Base-by-base conservation (phyloP, 2,329 filamentous ascomycete genomes). In the Ophiostoma quercus region DNA sequence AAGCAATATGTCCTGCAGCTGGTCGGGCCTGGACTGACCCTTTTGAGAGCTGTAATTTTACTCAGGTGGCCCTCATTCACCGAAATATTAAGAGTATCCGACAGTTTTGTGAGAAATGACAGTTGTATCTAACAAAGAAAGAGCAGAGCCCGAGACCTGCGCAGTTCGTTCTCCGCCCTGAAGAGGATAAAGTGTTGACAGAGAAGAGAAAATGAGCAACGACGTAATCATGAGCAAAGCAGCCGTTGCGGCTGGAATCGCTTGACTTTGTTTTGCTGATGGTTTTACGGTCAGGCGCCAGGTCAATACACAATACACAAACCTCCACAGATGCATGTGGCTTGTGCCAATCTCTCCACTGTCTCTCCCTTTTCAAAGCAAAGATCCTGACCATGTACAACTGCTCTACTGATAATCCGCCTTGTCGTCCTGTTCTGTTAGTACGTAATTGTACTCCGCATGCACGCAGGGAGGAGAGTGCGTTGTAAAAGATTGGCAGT, bases 381-480 rank as follows among this genome's bases (percentile, higher is more conserved):
- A 41, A 14, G 8, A 41, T 41, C 11, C 9, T 41, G 3, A 41
- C 39, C 39, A 41, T 41, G 39, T 9, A 41, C 11, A 12, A 57
- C 57, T 62, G 7, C 25, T 62, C 57, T 62, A 8, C 25, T 62
- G 57, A 12, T 62, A 57, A 11, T 4, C 22, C 22, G 51, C 16
- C 51, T 14, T 25, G n/a, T 57, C 8, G 11, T 25, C 16, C 3
- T 25, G 25, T 29, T 4, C 22, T 25, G 22, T 57, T n/a, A 57
- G 22, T 57, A 57, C 51, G 51, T 25, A 57, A 57, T 57, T 6
- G 9, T 57, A 32, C 57, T 62, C 57, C 57, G 57, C 57, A 62
- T 16, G 51, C 57, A 62, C 12, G 25, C 57, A 62, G 57, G 57
- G 57, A 62, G 57, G 57, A 32, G 25, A 62, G 9, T 62, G 22